Percentiles rank a stretch among this genome's conserved stretches.
phyloP scores from a whole-genome alignment of 1,284 basidiomycete genomes.

The Sporisorium scitamineum region DNA sequence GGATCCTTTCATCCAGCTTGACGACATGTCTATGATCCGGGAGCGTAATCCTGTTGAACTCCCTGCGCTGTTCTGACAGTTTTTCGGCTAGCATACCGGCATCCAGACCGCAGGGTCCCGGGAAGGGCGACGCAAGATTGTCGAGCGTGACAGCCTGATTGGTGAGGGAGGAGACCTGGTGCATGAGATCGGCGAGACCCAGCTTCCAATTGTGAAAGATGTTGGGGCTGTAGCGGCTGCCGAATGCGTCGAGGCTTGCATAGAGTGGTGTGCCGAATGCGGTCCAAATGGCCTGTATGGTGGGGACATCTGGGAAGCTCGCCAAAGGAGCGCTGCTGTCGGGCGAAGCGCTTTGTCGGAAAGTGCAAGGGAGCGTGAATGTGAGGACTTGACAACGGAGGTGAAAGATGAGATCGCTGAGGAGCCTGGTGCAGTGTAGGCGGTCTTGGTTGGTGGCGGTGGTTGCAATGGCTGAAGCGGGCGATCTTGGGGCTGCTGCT shows the following conservation, averaged over 20 bases:
- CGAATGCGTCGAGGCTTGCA: slow-evolving; percentile 26
- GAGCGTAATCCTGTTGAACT: not conserved
- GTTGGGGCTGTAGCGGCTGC: slow-evolving; percentile 36
- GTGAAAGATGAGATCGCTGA: slow-evolving; percentile 37
- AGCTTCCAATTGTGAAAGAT: slow-evolving; percentile 44
- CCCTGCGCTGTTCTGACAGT: not conserved
- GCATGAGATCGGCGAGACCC: slow-evolving; percentile 38
- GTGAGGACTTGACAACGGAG: slow-evolving; percentile 30
- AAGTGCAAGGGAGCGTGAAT: slow-evolving; percentile 9
- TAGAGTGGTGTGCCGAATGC: slow-evolving; percentile 27
- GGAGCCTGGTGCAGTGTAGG: slow-evolving; percentile 28
- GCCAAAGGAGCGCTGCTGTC: slow-evolving; percentile 6
- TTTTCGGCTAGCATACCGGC: not conserved
- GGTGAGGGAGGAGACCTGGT: slow-evolving; percentile 31
- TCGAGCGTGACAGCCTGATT: slow-evolving; percentile 4
- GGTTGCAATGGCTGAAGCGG: not conserved
- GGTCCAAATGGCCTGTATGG: slow-evolving; percentile 34
- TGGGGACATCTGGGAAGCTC: slow-evolving; percentile 18
- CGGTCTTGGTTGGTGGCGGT: slow-evolving; percentile 18
- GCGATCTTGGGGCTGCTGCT: slow-evolving; percentile 3
- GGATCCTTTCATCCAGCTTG: slow-evolving; percentile 36
- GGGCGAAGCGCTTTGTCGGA: not conserved
- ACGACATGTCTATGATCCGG: slow-evolving; percentile 20
- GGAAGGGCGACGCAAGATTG: not conserved
- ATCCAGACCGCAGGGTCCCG: not conserved